A percentile compares a stretch with the other conserved stretches of the same genome.
Evolutionary conservation across 257 asterid species (phyloP).

Genomic region (Lavandula angustifolia): DNA sequence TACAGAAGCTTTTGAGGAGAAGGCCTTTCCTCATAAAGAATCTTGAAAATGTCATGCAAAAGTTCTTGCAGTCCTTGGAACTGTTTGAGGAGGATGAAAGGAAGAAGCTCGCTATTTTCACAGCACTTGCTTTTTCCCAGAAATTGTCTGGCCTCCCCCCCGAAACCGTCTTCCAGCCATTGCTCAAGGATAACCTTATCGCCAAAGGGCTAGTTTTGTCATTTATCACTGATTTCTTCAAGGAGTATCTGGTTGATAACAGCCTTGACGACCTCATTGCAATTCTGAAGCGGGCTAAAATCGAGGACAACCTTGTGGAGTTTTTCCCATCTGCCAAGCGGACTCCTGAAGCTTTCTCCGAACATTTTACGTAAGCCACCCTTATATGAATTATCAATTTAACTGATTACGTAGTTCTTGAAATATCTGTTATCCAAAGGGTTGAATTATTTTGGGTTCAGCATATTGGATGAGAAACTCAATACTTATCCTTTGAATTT

Average conservation of each 20-base stretch:
- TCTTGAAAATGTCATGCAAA: constrained; percentile 98
- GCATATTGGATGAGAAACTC: background rate
- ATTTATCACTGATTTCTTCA: constrained; percentile 90
- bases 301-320: constrained; percentile 88
- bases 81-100: constrained; percentile 94
- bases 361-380: constrained; percentile 84
- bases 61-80: constrained; percentile 88
- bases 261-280: constrained; percentile 96
- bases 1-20: constrained; percentile 90
- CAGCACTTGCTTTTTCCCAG: constrained; percentile 99
- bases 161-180: constrained; percentile 93
- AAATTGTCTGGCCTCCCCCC: constrained; percentile 97
- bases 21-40: constrained; percentile 92
- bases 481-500: background rate
- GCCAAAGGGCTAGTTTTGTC: constrained; percentile 96
- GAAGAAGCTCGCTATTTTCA: constrained; percentile 96
- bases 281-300: constrained; percentile 84
- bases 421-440: background rate
- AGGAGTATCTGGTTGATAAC: constrained; percentile 93
- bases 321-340: constrained; percentile 85
- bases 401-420: background rate
- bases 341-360: constrained; percentile 88
- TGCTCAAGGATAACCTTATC: constrained; percentile 95
- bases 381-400: background rate
- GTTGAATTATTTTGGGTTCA: background rate